These are phyloP conservation scores for Zychaea mexicana DNA, from an alignment of 371 early-diverging fungal genomes.

Conservation along the genomic window DNA sequence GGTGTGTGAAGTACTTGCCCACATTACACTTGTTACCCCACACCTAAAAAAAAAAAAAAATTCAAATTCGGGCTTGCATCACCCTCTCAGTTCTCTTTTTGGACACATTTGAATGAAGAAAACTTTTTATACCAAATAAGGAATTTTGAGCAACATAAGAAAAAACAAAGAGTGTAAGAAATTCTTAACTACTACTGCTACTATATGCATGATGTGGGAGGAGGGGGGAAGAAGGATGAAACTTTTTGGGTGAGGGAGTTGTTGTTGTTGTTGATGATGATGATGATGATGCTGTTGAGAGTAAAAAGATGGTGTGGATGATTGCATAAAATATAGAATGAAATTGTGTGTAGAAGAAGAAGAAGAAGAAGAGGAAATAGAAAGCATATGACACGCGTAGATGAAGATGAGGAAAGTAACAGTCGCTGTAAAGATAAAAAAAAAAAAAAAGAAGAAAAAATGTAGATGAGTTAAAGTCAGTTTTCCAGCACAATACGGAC, in stretches of 20 bases:
- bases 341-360: background rate
- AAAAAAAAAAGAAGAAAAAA: background rate
- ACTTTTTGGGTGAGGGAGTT: too few species aligned
- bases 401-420: background rate
- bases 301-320: background rate
- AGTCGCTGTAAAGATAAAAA: background rate
- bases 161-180: background rate
- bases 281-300: background rate
- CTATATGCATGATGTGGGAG: background rate
- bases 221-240: background rate
- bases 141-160: background rate
- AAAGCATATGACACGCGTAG: background rate
- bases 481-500: constrained; percentile 6
- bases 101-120: too few species aligned
- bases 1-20: too few species aligned
- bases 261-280: too few species aligned
- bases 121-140: background rate
- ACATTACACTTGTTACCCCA: too few species aligned
- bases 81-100: too few species aligned
- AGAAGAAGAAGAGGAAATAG: background rate
- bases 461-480: background rate
- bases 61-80: too few species aligned
- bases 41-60: too few species aligned
- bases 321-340: background rate
- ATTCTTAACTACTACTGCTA: background rate